These are phyloP conservation scores for Lasiosphaeria miniovina DNA, from an alignment of 495 filamentous ascomycete genomes.

Conservation along the genomic window DNA sequence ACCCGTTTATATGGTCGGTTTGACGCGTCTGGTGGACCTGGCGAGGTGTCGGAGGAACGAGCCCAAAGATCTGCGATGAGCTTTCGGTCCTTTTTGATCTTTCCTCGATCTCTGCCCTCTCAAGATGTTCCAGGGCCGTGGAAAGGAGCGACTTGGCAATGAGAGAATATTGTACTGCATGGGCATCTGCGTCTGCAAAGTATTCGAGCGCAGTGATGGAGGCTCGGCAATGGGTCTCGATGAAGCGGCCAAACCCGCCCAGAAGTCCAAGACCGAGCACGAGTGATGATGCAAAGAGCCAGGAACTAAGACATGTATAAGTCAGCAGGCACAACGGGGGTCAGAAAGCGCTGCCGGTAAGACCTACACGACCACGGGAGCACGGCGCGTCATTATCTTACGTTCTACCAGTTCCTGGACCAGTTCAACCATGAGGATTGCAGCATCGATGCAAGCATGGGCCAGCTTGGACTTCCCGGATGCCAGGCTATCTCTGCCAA, in stretches of 20 bases:
- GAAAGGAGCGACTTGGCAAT: constrained; percentile 43
- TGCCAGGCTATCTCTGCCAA: constrained; percentile 2
- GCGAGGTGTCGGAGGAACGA: constrained; percentile 26
- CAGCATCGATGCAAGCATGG: constrained; percentile 47
- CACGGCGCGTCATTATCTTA: constrained; percentile 31
- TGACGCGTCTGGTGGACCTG: neutral
- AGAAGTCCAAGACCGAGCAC: constrained; percentile 45
- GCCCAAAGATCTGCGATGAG: constrained; percentile 43
- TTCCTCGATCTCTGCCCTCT: constrained; percentile 38
- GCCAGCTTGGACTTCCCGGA: constrained; percentile 40
- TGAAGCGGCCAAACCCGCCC: constrained; percentile 42
- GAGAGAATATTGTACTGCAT: constrained; percentile 45
- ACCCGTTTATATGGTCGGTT: neutral
- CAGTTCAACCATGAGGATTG: constrained; percentile 42
- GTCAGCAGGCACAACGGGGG: no score
- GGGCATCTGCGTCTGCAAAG: constrained; percentile 39
- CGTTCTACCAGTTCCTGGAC: constrained; percentile 34
- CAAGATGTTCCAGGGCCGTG: constrained; percentile 38
- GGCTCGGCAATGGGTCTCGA: constrained; percentile 41
- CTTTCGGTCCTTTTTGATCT: constrained; percentile 38
- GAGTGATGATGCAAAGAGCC: constrained; percentile 47
- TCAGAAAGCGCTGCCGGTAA: neutral
- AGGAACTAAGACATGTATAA: constrained; percentile 22
- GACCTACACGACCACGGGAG: constrained; percentile 43
- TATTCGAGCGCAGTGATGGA: constrained; percentile 42